phyloP scores from a whole-genome alignment of 495 filamentous ascomycete species.

The Neurospora sp. region DNA sequence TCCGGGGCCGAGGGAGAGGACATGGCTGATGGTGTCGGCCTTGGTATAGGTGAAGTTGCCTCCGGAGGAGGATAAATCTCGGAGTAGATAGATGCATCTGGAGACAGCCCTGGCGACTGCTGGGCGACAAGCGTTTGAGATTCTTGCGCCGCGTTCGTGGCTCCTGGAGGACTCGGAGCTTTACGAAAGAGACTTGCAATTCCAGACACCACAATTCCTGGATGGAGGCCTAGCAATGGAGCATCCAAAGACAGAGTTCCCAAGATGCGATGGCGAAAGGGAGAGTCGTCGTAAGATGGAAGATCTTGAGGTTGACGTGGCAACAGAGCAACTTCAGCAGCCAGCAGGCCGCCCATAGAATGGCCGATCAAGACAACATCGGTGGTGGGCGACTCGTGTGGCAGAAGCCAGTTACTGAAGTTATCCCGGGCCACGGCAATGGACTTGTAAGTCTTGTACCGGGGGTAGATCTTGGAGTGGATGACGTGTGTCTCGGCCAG shows the following conservation, averaged over 20 bases:
- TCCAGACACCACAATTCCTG: conserved; percentile 71
- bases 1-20: conserved; percentile 23
- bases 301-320: conserved; percentile 20
- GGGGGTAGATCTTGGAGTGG: conserved; percentile 86
- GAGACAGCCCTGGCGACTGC: conserved; percentile 15
- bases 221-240: conserved; percentile 82
- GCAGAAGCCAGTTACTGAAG: conserved; percentile 74
- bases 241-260: conserved; percentile 81
- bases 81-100: conserved; percentile 26
- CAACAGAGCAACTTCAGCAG: conserved; percentile 67
- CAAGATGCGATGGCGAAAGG: conserved; percentile 65
- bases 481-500: conserved; percentile 66
- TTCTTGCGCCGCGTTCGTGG: conserved; percentile 9
- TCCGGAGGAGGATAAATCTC: conserved; percentile 21
- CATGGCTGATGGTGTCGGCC: conserved; percentile 8
- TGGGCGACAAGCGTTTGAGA: neutral
- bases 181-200: conserved; percentile 66
- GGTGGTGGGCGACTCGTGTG: conserved; percentile 61
- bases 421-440: conserved; percentile 65
- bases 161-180: conserved; percentile 30
- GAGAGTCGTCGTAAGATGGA: conserved; percentile 7
- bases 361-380: conserved; percentile 83
- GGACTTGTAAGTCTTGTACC: conserved; percentile 71
- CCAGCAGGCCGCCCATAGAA: conserved; percentile 79
- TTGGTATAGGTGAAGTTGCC: conserved; percentile 11